These are phyloP conservation scores for Paecilomyces formosus DNA, from an alignment of 2,329 filamentous ascomycete genomes.

Conservation along the genomic window DNA sequence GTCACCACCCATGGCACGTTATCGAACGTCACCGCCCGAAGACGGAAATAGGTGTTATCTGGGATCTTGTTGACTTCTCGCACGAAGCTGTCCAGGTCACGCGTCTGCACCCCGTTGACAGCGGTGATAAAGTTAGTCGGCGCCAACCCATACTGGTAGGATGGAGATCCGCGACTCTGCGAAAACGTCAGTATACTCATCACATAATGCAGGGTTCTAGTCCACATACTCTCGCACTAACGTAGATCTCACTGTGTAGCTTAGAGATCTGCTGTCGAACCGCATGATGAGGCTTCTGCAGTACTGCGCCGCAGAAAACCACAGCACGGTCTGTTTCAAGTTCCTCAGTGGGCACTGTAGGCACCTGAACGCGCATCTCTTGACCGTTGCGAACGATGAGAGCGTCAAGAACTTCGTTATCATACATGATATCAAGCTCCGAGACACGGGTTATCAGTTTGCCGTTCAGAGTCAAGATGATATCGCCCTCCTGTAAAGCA, in stretches of 20 bases:
- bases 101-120: slow-evolving; percentile 82
- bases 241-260: slow-evolving; percentile 92
- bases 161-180: slow-evolving; percentile 66
- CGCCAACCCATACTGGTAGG: slow-evolving; percentile 84
- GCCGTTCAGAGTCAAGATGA: slow-evolving; percentile 83
- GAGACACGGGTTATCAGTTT: slow-evolving; percentile 89
- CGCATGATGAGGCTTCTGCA: slow-evolving; percentile 91
- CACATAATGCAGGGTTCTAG: not conserved
- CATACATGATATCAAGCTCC: slow-evolving; percentile 95
- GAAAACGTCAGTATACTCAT: not conserved
- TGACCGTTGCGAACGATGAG: slow-evolving; percentile 78
- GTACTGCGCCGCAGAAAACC: slow-evolving; percentile 87
- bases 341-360: slow-evolving; percentile 80
- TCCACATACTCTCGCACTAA: slow-evolving; percentile 61
- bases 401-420: slow-evolving; percentile 72
- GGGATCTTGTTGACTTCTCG: slow-evolving; percentile 77
- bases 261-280: slow-evolving; percentile 97
- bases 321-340: slow-evolving; percentile 89
- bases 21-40: slow-evolving; percentile 97
- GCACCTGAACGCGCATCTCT: slow-evolving; percentile 68
- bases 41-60: slow-evolving; percentile 95
- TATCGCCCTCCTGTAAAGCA: slow-evolving; percentile 78
- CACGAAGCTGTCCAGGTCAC: slow-evolving; percentile 74
- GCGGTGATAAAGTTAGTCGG: slow-evolving; percentile 97
- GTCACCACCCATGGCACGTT: slow-evolving; percentile 99